These are phyloP conservation scores for Luzula sylvatica DNA, from an alignment of 176 grass and related monocot species.

Conservation along the genomic window DNA sequence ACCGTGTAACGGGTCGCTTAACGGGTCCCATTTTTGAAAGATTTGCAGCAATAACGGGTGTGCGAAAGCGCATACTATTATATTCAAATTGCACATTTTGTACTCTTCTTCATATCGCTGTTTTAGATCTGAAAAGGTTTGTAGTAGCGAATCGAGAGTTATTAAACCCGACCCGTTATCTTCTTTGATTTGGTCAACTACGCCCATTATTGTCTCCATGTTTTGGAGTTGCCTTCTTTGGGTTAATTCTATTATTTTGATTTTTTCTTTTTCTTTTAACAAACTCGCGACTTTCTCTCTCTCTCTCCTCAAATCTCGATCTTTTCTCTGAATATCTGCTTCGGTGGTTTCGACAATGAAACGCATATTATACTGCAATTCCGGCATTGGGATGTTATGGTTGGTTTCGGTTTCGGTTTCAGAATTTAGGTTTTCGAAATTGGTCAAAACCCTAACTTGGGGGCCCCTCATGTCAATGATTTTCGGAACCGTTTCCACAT, in stretches of 20 bases:
- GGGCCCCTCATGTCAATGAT: conserved; percentile 29
- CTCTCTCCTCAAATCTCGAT: too few species aligned
- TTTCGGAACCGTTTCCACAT: conserved; percentile 12
- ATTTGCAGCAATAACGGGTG: conserved; percentile 26
- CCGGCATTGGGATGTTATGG: conserved; percentile 27
- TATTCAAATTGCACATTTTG: conserved; percentile 22
- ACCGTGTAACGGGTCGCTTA: conserved; percentile 39
- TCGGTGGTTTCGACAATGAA: too few species aligned
- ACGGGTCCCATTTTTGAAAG: conserved; percentile 46
- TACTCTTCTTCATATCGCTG: conserved; percentile 33
- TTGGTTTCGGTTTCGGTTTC: conserved; percentile 23
- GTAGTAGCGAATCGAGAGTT: too few species aligned
- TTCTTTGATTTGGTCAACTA: conserved; percentile 23
- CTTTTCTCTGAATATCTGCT: too few species aligned
- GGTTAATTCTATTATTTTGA: conserved; percentile 23
- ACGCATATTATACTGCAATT: conserved; percentile 34
- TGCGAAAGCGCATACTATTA: conserved; percentile 19
- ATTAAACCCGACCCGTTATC: too few species aligned
- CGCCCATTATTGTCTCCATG: conserved; percentile 23
- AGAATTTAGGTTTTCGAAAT: conserved; percentile 29
- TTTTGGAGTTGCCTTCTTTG: conserved; percentile 25
- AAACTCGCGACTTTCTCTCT: conserved; percentile 27
- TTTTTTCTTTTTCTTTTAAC: conserved; percentile 27
- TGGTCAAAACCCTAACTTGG: conserved; percentile 28
- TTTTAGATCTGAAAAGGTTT: too few species aligned